A percentile compares a stretch with the other conserved stretches of the same genome.
Evolutionary conservation across 2,329 filamentous ascomycete species (phyloP).

Genomic region (Purpureocillium lavendulum): DNA sequence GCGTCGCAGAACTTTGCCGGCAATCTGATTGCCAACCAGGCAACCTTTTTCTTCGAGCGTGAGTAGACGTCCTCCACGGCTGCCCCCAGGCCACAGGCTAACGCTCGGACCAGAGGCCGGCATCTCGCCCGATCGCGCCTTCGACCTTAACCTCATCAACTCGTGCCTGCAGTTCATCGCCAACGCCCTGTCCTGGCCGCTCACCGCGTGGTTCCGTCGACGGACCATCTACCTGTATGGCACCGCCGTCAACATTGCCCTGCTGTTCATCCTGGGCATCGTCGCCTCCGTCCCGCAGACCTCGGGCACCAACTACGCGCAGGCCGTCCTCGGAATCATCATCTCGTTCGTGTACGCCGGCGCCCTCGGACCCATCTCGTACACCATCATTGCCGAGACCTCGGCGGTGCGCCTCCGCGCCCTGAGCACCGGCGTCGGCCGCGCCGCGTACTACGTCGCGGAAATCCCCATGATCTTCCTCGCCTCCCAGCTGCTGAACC

Average conservation of each 20-base stretch:
- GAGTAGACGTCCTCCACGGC: too few species aligned
- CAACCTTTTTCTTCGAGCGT: constrained; percentile 48
- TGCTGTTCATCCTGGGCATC: constrained; percentile 27
- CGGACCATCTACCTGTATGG: constrained; percentile 30
- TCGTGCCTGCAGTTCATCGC: constrained; percentile 22
- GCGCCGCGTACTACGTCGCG: constrained; percentile 30
- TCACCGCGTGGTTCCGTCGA: constrained; percentile 28
- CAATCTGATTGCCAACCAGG: constrained; percentile 54
- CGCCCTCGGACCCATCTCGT: constrained; percentile 24
- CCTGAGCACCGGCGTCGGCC: constrained; percentile 27
- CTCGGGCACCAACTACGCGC: constrained; percentile 24
- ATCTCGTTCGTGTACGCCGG: constrained; percentile 30
- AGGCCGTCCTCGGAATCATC: constrained; percentile 26
- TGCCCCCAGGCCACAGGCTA: too few species aligned
- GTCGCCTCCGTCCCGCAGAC: constrained; percentile 23
- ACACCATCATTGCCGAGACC: constrained; percentile 28
- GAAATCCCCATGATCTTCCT: constrained; percentile 32
- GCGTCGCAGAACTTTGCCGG: constrained; percentile 51
- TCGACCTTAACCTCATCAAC: constrained; percentile 17
- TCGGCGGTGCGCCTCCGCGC: constrained; percentile 27
- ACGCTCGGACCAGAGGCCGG: constrained; percentile 9
- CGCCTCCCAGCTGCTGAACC: constrained; percentile 28
- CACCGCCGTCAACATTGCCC: constrained; percentile 20
- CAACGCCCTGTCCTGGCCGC: constrained; percentile 23
- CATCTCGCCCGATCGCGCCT: constrained; percentile 10